Percentiles rank a stretch among this genome's conserved stretches.
phyloP scores from a whole-genome alignment of 305 asterid genomes.

The Fraxinus baroniana region DNA sequence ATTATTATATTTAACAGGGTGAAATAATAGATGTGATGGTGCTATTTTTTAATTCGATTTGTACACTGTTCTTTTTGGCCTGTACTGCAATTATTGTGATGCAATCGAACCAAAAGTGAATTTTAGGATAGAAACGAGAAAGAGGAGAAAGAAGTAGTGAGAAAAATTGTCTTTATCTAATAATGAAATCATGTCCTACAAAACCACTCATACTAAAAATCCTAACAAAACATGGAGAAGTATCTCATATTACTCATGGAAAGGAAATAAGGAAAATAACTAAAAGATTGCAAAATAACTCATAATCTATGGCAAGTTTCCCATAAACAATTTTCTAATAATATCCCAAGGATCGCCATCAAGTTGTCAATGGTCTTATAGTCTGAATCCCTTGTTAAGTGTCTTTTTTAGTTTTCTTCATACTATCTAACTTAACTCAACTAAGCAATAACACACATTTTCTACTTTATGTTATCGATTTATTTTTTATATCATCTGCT shows the following conservation, averaged over 20 bases:
- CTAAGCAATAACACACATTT: neutral
- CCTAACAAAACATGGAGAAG: neutral
- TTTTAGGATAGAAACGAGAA: neutral
- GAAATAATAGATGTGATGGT: neutral
- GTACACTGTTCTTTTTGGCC: neutral
- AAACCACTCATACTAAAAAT: neutral
- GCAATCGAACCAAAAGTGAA: neutral
- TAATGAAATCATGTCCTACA: neutral
- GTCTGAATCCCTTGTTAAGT: constrained; percentile 12
- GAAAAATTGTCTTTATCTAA: neutral
- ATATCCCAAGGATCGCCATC: neutral
- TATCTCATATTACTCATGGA: neutral
- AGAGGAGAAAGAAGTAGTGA: neutral
- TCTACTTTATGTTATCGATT: neutral
- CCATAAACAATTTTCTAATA: neutral
- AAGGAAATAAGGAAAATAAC: neutral
- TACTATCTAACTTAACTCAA: neutral
- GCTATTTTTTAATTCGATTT: neutral
- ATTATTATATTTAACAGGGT: neutral
- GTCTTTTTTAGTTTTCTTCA: neutral
- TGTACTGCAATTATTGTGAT: neutral
- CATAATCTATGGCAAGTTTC: neutral
- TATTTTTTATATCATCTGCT: constrained; percentile 24
- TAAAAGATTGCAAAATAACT: neutral
- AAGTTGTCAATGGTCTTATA: constrained; percentile 8